Conservation (phyloP, 2,329 filamentous ascomycete species). For the Trichoderma brevicompactum region DNA sequence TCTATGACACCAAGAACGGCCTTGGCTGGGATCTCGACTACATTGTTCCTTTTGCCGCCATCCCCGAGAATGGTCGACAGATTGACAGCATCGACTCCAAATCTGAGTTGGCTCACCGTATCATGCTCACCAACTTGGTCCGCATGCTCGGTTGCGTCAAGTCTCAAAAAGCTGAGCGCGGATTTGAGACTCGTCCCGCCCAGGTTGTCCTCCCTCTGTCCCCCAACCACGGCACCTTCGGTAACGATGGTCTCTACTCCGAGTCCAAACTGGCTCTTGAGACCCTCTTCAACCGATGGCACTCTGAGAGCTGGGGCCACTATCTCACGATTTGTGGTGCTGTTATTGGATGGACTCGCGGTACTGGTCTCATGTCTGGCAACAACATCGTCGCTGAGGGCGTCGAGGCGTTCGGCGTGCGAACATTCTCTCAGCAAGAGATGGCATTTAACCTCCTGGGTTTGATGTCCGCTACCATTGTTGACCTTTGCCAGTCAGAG, state of each 20-base stretch:
- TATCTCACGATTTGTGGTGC: conserved; percentile 98
- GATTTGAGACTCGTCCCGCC: conserved; percentile 92
- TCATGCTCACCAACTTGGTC: conserved; percentile 97
- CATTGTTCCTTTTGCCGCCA: conserved; percentile 94
- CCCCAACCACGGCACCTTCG: conserved; percentile 97
- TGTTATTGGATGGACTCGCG: conserved; percentile 98
- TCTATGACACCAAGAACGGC: conserved; percentile 94
- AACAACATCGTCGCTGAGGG: conserved; percentile 98
- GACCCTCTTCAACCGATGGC: conserved; percentile 98
- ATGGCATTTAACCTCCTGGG: conserved; percentile 99
- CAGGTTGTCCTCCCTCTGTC: conserved; percentile 96
- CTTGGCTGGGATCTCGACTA: conserved; percentile 98
- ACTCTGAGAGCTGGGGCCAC: conserved; percentile 95
- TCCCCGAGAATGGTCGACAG: conserved; percentile 95
- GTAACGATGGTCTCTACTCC: conserved; percentile 95
- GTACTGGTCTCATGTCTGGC: conserved; percentile 94
- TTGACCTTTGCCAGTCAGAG: conserved; percentile 93
- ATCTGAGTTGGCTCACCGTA: conserved; percentile 95
- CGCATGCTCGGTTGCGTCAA: conserved; percentile 91
- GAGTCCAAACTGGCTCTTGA: conserved; percentile 97
- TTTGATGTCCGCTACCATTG: conserved; percentile 90
- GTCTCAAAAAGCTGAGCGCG: conserved; percentile 81
- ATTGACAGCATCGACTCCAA: conserved; percentile 97
- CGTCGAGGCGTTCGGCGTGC: conserved; percentile 93
- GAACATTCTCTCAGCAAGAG: conserved; percentile 98